phyloP scores from a whole-genome alignment of 805 yeast genomes.

The Starmerella geochares region DNA sequence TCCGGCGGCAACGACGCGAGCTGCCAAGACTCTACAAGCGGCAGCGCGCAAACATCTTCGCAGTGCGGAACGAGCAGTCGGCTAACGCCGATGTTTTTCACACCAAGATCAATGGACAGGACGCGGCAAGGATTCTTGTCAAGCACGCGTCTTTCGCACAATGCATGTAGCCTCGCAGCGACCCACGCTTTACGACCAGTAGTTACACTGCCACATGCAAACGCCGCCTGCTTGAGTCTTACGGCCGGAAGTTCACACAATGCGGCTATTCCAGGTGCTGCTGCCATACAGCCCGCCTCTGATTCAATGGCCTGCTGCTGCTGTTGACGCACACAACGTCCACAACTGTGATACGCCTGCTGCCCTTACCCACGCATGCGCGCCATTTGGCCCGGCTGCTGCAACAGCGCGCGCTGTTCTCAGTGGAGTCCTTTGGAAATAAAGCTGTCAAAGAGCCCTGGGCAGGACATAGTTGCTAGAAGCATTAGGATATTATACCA shows the following conservation, averaged over 20 bases:
- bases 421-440: too few species aligned
- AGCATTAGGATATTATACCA: too few species aligned
- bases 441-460: too few species aligned
- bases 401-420: too few species aligned
- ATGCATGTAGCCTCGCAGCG: not conserved
- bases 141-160: not conserved
- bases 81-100: conserved; percentile 30
- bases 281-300: not conserved
- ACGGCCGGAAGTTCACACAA: not conserved
- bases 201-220: conserved; percentile 5
- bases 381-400: too few species aligned
- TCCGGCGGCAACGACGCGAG: conserved; percentile 11
- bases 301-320: not conserved
- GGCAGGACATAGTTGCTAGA: too few species aligned
- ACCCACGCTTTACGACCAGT: conserved; percentile 8
- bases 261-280: not conserved
- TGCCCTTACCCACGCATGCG: not conserved
- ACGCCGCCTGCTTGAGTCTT: not conserved
- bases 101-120: conserved; percentile 32
- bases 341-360: not conserved
- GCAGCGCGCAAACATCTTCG: conserved; percentile 4
- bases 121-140: conserved; percentile 13
- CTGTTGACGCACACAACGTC: not conserved
- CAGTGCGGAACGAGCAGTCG: conserved; percentile 12
- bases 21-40: conserved; percentile 14